phyloP scores from a whole-genome alignment of 768 basidiomycete genomes.

The Hypholoma sublateritium region DNA sequence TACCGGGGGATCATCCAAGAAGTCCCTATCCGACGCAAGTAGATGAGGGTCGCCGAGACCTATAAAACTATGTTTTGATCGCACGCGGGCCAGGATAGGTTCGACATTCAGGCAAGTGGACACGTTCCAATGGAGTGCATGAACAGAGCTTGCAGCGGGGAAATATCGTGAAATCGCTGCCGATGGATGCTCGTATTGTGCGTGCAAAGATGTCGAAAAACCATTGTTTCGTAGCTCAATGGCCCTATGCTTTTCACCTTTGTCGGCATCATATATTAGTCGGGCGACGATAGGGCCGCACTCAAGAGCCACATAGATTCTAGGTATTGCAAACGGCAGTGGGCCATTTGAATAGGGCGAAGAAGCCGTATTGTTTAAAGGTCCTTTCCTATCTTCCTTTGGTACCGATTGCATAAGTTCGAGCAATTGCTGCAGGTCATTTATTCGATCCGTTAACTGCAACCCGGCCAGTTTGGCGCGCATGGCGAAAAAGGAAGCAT shows the following conservation, averaged over 20 bases:
- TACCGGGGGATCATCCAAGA: slow-evolving; percentile 47
- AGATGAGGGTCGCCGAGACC: slow-evolving; percentile 20
- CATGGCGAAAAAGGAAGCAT: slow-evolving; percentile 54
- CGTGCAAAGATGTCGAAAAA: slow-evolving; percentile 39
- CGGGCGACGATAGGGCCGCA: slow-evolving; percentile 51
- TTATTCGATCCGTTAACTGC: slow-evolving; percentile 53
- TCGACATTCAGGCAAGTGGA: slow-evolving; percentile 41
- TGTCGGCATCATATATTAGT: slow-evolving; percentile 46
- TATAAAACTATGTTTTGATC: slow-evolving; percentile 31
- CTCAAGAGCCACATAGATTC: slow-evolving; percentile 44
- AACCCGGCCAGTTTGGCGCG: slow-evolving; percentile 43
- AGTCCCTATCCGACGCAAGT: slow-evolving; percentile 35
- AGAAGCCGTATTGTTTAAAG: slow-evolving; percentile 14
- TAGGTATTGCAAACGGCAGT: slow-evolving; percentile 43
- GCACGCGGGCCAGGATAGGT: slow-evolving; percentile 55
- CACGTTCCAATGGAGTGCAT: slow-evolving; percentile 46
- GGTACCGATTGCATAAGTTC: slow-evolving; percentile 17
- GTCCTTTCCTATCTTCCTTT: slow-evolving; percentile 16
- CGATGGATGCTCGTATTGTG: slow-evolving; percentile 37
- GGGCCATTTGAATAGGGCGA: slow-evolving; percentile 22
- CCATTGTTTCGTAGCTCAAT: slow-evolving; percentile 61
- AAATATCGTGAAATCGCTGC: slow-evolving; percentile 20
- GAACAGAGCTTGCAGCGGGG: slow-evolving; percentile 33
- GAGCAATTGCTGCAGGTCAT: slow-evolving; percentile 46
- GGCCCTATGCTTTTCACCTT: slow-evolving; percentile 43